phyloP scores from a whole-genome alignment of 331 rosid genomes.

The Quercus lobata region DNA sequence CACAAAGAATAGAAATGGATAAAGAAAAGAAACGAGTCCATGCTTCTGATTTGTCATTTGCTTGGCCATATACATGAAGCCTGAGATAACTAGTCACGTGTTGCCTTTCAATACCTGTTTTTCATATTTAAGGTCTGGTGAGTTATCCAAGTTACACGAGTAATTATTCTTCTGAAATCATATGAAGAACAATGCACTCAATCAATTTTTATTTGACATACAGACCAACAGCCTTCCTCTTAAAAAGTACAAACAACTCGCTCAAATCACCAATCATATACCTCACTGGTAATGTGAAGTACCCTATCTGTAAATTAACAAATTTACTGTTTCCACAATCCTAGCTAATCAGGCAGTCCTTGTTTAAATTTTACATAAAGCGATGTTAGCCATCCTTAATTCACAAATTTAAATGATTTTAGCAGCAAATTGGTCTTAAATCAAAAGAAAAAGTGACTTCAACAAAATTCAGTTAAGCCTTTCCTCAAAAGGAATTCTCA shows the following conservation, averaged over 20 bases:
- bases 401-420: neutral
- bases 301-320: neutral
- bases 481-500: neutral
- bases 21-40: neutral
- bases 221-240: neutral
- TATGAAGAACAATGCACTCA: neutral
- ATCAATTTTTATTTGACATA: neutral
- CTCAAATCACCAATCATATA: neutral
- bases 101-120: neutral
- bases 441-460: neutral
- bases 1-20: neutral
- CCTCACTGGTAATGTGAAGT: neutral
- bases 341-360: neutral
- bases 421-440: neutral
- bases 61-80: neutral
- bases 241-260: neutral
- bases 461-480: neutral
- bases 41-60: neutral
- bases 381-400: neutral
- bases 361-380: neutral
- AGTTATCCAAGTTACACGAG: neutral
- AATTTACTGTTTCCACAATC: neutral
- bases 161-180: too few relatives aligned
- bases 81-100: neutral
- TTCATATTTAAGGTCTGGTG: neutral